Base-by-base conservation (phyloP, 495 filamentous ascomycete genomes). In the Neurospora pannonica region DNA sequence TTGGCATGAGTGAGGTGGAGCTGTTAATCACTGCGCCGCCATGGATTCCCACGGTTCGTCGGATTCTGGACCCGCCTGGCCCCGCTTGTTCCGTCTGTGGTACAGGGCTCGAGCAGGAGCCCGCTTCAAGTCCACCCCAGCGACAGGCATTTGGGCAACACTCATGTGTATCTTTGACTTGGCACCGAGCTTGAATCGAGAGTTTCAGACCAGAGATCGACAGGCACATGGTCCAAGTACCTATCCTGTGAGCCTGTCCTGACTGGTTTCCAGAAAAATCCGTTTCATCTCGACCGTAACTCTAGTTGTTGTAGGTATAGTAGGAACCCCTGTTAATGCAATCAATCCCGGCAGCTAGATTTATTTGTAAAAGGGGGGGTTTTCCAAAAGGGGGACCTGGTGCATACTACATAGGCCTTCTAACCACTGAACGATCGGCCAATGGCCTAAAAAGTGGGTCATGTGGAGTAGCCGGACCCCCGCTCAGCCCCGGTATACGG, bases 131-230 rank as follows among this genome's bases (percentile, higher is more conserved):
- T 48, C n/a, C 3, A n/a, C 19, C 42, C 4, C 38, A 40, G 42
- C 43, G 43, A 60, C 48, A 60, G 48, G 48, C 48, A 60, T 60
- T 24, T 60, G 48, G 48, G 24, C 24, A 13, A 62, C 54, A 31
- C 54, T 62, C 24, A 31, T 31, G n/a, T 19, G 28, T 13, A 62
- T 34, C 54, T 62, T 34, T 31, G 54, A 62, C 54, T 62, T 34
- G 28, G 54, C 54, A 62, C 13, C 54, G 54, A 62, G 54, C 24
- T 62, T 19, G 28, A 34, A 67, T 34, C 54, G 15, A 17, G 74
- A 37, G 81, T 83, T 83, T 83, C 80, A 83, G 75, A 72, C 78
- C 46, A 74, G 24, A 42, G 77, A 83, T 81, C 78, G 73, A 62
- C 80, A 82, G 76, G 78, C 70, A 77, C 73, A 28, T 43, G 48